phyloP scores from a whole-genome alignment of 768 basidiomycete species.

The Leccinum arenicola region DNA sequence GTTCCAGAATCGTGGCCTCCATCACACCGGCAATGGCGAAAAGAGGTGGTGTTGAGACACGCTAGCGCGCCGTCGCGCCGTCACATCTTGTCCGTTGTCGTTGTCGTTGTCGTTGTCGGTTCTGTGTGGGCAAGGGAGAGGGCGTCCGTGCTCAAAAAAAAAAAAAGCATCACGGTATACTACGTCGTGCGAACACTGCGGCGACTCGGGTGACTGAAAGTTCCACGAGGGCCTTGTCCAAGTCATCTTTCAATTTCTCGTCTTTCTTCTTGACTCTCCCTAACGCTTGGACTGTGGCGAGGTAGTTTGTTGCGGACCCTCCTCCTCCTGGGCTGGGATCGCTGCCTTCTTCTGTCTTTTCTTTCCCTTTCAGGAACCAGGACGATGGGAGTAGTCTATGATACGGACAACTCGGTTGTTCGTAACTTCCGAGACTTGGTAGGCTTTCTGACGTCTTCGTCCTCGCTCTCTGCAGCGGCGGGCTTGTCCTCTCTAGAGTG shows the following conservation, averaged over 20 bases:
- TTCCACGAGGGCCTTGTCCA: slow-evolving; percentile 83
- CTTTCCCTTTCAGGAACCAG: slow-evolving; percentile 27
- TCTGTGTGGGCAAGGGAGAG: too few species aligned
- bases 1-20: slow-evolving; percentile 97
- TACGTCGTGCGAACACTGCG: too few species aligned
- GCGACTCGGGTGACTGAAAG: slow-evolving; percentile 49
- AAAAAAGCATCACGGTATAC: too few species aligned
- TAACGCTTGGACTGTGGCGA: slow-evolving; percentile 38
- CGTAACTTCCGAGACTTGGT: slow-evolving; percentile 26
- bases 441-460: slow-evolving; percentile 19
- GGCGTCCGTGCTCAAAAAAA: too few species aligned
- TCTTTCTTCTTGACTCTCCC: slow-evolving; percentile 61
- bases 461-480: slow-evolving; percentile 18
- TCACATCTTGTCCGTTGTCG: too few species aligned
- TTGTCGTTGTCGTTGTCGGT: too few species aligned
- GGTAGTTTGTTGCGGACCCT: slow-evolving; percentile 4
- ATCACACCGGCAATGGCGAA: slow-evolving; percentile 62
- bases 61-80: too few species aligned
- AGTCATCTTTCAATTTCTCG: slow-evolving; percentile 56
- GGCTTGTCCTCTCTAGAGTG: slow-evolving; percentile 29
- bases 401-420: not conserved
- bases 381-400: not conserved
- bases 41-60: too few species aligned
- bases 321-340: slow-evolving; percentile 2
- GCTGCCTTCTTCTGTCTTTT: slow-evolving; percentile 40